Evolutionary conservation across 345 rosid genomes (phyloP), one percentile per base, ranked within the genome.

Genomic region (Orychophragmus violaceus): DNA sequence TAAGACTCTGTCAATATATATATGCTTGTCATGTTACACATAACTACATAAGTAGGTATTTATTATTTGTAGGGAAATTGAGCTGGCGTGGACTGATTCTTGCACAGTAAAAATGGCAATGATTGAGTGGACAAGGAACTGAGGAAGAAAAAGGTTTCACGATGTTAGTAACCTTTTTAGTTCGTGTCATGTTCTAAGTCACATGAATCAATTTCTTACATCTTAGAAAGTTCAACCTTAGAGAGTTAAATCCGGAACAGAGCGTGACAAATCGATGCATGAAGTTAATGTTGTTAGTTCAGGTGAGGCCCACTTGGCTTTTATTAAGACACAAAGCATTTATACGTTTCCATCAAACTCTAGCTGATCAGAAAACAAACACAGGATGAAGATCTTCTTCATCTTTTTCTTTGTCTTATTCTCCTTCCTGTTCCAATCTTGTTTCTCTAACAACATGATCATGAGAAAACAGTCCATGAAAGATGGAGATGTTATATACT

Each of bases 401-500:
- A 12, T 74, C 52, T 14, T 81, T 17, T 57, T 72, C 36, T 27
- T 58, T 10, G 41, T 76, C 30, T 63, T 62, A 9, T 18, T 53
- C 11, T 58, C 30, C 16, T 10, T 70, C 44, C 17, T 61, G 33
- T 5, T 78, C 24, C 54, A 53, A 7, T 59, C 73, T 66, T 68
- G 76, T 23, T 6, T 30, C 41, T 65, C 74, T 27, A 16, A 45
- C 57, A 74, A 74, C 76, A 71, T 48, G 17, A 71, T 86, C 50
- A n/a, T 42, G 25, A 27, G 61, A 69, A 46, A 18, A 69, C 66
- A 75, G 28, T 50, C 68, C 58, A 41, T 84, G 51, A 77, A 8
- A 75, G 90, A 84, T n/a, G 82, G 83, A 11, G 78, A 80, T 13
- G 57, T 77, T 17, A 21, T 87, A 13, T 74, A 63, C 62, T 87